Evolutionary conservation across 2,329 filamentous ascomycete species (phyloP).

Genomic region (Neobulgaria alba): DNA sequence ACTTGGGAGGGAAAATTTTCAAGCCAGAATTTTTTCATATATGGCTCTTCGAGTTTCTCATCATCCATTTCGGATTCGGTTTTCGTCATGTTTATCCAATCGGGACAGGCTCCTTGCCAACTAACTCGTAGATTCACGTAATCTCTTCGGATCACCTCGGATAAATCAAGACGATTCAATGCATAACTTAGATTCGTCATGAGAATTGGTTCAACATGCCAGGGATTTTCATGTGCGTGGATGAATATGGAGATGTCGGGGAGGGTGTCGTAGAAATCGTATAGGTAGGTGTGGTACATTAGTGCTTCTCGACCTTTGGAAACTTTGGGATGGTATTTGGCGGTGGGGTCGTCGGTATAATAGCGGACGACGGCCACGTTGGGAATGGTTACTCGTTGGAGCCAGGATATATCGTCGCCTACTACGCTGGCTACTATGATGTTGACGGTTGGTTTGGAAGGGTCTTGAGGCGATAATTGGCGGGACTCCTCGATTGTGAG

Average conservation of each 20-base stretch:
- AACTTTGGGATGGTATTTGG: slow-evolving; percentile 39
- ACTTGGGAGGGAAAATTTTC: background rate
- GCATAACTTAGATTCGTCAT: slow-evolving; percentile 28
- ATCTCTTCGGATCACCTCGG: slow-evolving; percentile 36
- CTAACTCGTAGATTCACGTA: slow-evolving; percentile 48
- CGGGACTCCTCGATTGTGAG: background rate
- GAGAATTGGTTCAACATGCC: slow-evolving; percentile 31
- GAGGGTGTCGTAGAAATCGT: slow-evolving; percentile 51
- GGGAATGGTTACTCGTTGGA: slow-evolving; percentile 1
- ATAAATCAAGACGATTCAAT: slow-evolving; percentile 28
- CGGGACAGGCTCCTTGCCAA: slow-evolving; percentile 47
- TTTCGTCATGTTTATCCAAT: slow-evolving; percentile 38
- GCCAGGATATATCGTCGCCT: slow-evolving; percentile 7
- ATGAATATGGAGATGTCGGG: slow-evolving; percentile 52
- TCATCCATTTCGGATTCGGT: slow-evolving; percentile 31
- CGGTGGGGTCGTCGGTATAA: slow-evolving; percentile 40
- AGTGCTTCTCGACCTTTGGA: slow-evolving; percentile 57
- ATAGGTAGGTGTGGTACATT: slow-evolving; percentile 53
- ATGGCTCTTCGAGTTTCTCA: slow-evolving; percentile 10
- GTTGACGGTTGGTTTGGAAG: slow-evolving; percentile 5
- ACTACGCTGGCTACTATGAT: slow-evolving; percentile 8
- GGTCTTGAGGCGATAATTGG: background rate
- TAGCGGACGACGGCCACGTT: slow-evolving; percentile 33
- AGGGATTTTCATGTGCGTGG: slow-evolving; percentile 44
- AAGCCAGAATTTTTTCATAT: slow-evolving; percentile 7